Percentiles rank a stretch among this genome's conserved stretches.
Evolutionary conservation across 352 stramenopile genomes (phyloP).

Genomic region (Halophytophthora batemanensis): DNA sequence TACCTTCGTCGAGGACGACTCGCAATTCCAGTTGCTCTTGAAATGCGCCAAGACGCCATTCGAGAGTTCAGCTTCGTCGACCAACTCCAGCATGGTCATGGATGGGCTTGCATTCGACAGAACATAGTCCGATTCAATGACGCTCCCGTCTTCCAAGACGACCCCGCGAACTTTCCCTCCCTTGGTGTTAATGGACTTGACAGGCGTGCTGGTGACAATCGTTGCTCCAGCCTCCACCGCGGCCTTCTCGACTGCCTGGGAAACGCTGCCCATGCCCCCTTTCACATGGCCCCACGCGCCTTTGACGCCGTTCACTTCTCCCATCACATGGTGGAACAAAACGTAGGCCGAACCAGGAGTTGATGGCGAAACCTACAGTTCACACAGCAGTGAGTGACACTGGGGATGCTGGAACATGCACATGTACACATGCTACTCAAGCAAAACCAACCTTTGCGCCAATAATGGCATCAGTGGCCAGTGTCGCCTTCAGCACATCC

Average conservation of each 20-base stretch:
- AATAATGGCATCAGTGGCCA: constrained; percentile 92
- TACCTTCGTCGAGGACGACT: constrained; percentile 79
- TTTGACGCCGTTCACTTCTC: constrained; percentile 85
- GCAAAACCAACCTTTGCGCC: constrained; percentile 62
- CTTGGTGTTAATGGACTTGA: constrained; percentile 60
- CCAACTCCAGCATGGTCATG: constrained; percentile 82
- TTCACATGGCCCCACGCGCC: constrained; percentile 89
- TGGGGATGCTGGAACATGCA: background rate
- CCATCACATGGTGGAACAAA: constrained; percentile 91
- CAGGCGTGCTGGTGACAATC: constrained; percentile 64
- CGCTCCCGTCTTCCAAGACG: constrained; percentile 46
- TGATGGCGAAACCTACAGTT: constrained; percentile 61
- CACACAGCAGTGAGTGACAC: background rate
- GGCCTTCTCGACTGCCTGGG: constrained; percentile 58
- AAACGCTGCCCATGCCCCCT: constrained; percentile 86
- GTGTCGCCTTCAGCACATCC: constrained; percentile 86
- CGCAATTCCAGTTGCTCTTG: constrained; percentile 74
- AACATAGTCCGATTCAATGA: constrained; percentile 53
- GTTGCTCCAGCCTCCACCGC: constrained; percentile 62
- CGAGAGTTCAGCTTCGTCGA: constrained; percentile 52
- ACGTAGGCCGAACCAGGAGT: constrained; percentile 89
- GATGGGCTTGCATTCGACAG: constrained; percentile 82
- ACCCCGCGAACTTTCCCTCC: constrained; percentile 55
- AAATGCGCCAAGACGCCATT: constrained; percentile 67
- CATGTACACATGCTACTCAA: background rate